phyloP scores from a whole-genome alignment of 257 asterid genomes.

The Scutellaria baicalensis region DNA sequence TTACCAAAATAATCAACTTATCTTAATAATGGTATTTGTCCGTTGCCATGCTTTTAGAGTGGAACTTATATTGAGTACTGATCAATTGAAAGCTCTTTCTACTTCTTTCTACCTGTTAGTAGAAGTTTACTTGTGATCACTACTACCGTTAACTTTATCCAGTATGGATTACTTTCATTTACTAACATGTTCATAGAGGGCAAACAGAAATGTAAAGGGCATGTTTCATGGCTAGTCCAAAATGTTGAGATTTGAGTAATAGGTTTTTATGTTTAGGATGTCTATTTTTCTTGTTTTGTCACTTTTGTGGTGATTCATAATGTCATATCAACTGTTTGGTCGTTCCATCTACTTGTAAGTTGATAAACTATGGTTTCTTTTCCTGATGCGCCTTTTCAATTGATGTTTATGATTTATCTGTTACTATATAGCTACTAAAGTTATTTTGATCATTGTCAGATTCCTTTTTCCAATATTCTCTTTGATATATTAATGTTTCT shows the following conservation, averaged over 20 bases:
- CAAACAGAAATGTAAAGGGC: not conserved
- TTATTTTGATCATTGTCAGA: not conserved
- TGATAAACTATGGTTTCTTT: not conserved
- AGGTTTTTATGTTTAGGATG: not conserved
- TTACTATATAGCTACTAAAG: not conserved
- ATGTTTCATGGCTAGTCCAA: not conserved
- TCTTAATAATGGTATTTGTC: not conserved
- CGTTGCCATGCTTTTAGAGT: not conserved
- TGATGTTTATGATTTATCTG: not conserved
- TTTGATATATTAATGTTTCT: not conserved
- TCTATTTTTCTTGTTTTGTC: not conserved
- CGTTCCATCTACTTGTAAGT: not conserved
- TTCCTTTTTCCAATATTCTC: not conserved
- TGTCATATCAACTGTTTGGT: not conserved
- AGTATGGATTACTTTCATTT: not conserved
- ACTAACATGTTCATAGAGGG: not conserved
- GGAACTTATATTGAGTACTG: not conserved
- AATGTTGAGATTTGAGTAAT: not conserved
- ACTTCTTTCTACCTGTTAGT: not conserved
- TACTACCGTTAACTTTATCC: not conserved
- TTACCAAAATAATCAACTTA: not conserved
- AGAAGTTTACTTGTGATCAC: not conserved
- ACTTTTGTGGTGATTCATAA: not conserved
- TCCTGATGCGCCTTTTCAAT: not conserved
- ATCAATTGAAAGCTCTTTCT: not conserved